Base-by-base conservation (phyloP, 768 basidiomycete genomes). In the Pisolithus orientalis region DNA sequence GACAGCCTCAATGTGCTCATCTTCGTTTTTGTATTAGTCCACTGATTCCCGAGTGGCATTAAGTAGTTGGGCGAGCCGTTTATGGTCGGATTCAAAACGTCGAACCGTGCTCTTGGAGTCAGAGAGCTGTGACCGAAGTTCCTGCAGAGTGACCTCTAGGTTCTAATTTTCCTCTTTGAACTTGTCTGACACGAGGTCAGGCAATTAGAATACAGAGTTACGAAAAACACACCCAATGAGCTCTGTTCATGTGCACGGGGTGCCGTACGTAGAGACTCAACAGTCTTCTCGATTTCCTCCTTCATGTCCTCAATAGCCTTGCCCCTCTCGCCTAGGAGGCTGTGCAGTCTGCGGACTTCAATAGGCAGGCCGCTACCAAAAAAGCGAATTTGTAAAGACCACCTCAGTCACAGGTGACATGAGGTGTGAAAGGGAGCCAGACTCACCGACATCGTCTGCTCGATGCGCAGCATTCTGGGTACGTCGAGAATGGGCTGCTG, bases 141-240 rank as follows among this genome's bases (percentile, higher is more conserved):
- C 94, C 66, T 98, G 95, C 28, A 93, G 74, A 14, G 81, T 80
- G 47, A 97, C 93, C 73, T 98, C 95, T 52, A 97, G 83, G 64
- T 98, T 95, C 96, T 96, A 98, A 67, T 96, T 98, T 71, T 94
- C 93, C 71, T 98, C 95, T 71, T 93, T 93, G 82, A 84, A 95
- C 57, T 93, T 92, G 67, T 97, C 95, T 87, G 62, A 28, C 51
- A 49, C 44, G 53, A 32, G 32, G 29, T 21, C 7, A 11, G 1
- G 7, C 62, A 8, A 51, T 32, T 57, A 28, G 47, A 21, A 51
- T 4, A 29, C 31, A 27, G 29, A 6, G 16, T 21, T 10, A 17
- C 1, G 46, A 31, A 10, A 17, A 25, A 69, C 81, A 50, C 58
- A 87, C 91, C 91, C 21, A 21, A 21, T 53, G 88, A 77, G 54